A percentile compares a stretch with the other conserved stretches of the same genome.
Conservation (phyloP, 352 stramenopile species). For the Globisporangium cylindrosporum region DNA sequence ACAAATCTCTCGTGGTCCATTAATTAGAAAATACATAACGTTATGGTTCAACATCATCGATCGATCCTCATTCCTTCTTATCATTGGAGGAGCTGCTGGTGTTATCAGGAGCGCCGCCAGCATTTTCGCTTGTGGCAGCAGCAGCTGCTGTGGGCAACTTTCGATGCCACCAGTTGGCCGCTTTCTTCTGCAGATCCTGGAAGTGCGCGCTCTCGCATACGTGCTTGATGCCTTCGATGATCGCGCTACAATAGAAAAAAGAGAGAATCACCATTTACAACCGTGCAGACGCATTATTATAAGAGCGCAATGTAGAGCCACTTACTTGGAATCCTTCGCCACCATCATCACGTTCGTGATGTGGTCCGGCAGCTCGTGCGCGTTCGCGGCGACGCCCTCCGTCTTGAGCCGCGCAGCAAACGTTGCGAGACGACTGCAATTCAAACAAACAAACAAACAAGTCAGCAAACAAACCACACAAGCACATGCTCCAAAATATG, state of each 20-base stretch:
- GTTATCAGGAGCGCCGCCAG: background rate
- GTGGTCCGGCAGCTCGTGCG: slow-evolving; percentile 60
- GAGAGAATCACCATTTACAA: background rate
- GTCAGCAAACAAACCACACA: slow-evolving; percentile 23
- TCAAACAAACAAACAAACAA: slow-evolving; percentile 57
- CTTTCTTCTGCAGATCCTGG: slow-evolving; percentile 37
- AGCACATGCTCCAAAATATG: background rate
- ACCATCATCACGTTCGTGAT: slow-evolving; percentile 49
- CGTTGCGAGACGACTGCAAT: slow-evolving; percentile 9
- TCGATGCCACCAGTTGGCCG: slow-evolving; percentile 46
- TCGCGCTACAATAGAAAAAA: slow-evolving; percentile 25
- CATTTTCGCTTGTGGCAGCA: background rate
- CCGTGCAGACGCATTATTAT: background rate
- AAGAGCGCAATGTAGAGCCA: background rate
- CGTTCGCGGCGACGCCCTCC: slow-evolving; percentile 16
- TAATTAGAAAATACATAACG: background rate
- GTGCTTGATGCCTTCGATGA: slow-evolving; percentile 53
- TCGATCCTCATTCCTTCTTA: background rate
- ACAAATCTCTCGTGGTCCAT: background rate
- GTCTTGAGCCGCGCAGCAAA: slow-evolving; percentile 14
- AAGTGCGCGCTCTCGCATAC: slow-evolving; percentile 54
- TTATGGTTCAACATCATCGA: background rate
- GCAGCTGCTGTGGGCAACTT: background rate
- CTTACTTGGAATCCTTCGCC: slow-evolving; percentile 55
- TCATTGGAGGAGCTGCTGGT: background rate